phyloP scores from a whole-genome alignment of 2,329 filamentous ascomycete genomes.

The Botryotinia globosa region DNA sequence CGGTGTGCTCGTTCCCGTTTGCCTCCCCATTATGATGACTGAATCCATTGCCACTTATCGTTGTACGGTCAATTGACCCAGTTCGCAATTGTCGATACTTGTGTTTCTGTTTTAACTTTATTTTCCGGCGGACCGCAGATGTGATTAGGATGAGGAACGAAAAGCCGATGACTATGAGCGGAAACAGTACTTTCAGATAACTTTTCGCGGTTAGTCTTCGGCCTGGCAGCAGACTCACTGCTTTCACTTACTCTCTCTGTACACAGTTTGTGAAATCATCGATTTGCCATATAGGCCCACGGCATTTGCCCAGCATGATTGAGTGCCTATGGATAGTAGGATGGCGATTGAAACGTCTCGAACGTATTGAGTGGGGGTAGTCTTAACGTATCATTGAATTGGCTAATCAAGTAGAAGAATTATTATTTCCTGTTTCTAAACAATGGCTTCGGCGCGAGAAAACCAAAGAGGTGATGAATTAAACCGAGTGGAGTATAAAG shows the following conservation, averaged over 20 bases:
- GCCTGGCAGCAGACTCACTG: too few relatives aligned
- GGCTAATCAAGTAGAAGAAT: background rate
- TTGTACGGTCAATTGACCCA: constrained; percentile 41
- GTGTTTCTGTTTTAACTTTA: constrained; percentile 50
- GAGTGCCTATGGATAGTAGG: background rate
- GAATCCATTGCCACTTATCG: constrained; percentile 27
- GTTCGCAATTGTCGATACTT: constrained; percentile 57
- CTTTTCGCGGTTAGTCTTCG: constrained; percentile 43
- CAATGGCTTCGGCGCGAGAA: background rate
- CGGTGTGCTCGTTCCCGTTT: constrained; percentile 38
- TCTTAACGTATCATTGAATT: constrained; percentile 13
- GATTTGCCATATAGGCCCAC: constrained; percentile 50
- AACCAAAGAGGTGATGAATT: background rate
- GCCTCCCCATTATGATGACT: background rate
- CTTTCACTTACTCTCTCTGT: constrained; percentile 62
- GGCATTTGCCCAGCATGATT: constrained; percentile 34
- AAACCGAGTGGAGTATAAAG: background rate
- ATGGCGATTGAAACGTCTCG: background rate
- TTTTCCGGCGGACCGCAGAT: constrained; percentile 54
- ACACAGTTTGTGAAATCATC: constrained; percentile 65
- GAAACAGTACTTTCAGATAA: constrained; percentile 77
- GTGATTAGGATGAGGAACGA: constrained; percentile 67
- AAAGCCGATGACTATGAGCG: constrained; percentile 64
- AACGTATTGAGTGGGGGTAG: background rate
- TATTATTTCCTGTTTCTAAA: background rate